Conservation (phyloP, 202 grass and related monocot species). For the Brachypodium distachyon region DNA sequence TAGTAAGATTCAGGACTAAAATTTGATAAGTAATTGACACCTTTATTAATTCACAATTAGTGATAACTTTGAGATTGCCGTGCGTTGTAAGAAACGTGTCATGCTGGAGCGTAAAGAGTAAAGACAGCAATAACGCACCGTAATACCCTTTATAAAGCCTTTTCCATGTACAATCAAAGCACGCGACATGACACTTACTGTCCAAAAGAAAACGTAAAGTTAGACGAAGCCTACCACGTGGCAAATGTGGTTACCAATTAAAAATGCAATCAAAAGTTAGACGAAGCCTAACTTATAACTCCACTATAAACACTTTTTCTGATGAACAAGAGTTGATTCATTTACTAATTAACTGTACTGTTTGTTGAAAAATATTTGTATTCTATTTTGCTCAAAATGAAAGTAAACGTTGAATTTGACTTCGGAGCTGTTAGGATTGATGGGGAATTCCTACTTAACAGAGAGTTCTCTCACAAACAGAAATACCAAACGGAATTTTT, state of each 20-base stretch:
- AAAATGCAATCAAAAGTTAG: too few relatives aligned
- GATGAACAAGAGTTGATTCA: not conserved
- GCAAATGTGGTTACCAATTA: too few relatives aligned
- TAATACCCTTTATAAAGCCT: not conserved
- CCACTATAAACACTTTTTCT: not conserved
- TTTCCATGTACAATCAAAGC: not conserved
- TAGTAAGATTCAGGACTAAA: not conserved
- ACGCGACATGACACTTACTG: constrained; percentile 2
- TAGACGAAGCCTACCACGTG: not conserved
- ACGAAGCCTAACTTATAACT: too few relatives aligned
- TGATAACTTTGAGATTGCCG: not conserved
- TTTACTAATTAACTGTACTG: too few relatives aligned
- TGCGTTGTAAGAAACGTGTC: constrained; percentile 9
- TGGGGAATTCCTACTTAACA: not conserved
- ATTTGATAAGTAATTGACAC: too few relatives aligned
- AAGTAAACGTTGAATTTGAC: too few relatives aligned
- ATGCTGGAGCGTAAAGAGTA: not conserved
- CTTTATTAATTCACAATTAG: not conserved
- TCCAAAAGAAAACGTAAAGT: not conserved
- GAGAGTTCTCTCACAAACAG: not conserved
- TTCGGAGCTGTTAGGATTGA: too few relatives aligned
- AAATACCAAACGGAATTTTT: not conserved
- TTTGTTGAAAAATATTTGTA: too few relatives aligned
- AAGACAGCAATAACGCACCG: not conserved
- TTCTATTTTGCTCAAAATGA: too few relatives aligned